A percentile compares a stretch with the other conserved stretches of the same genome.
These are phyloP conservation scores for Boletus sp. DNA, from an alignment of 768 basidiomycete genomes.

Conservation along the genomic window DNA sequence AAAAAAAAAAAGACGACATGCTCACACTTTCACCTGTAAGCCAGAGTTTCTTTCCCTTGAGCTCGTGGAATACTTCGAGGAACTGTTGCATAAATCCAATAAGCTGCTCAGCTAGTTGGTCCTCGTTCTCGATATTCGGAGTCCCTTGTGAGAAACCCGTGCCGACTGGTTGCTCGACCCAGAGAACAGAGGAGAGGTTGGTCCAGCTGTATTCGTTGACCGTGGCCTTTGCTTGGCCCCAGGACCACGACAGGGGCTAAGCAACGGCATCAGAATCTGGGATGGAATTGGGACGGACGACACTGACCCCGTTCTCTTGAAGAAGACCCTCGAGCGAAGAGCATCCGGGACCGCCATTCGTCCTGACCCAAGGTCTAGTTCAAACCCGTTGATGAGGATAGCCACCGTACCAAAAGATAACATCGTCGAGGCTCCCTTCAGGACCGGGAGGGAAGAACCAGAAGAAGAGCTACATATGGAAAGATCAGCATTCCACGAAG, in stretches of 20 bases:
- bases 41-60: conserved; percentile 71
- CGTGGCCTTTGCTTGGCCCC: conserved; percentile 60
- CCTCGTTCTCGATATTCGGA: conserved; percentile 58
- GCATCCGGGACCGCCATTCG: conserved; percentile 79
- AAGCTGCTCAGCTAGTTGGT: conserved; percentile 53
- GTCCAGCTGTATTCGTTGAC: conserved; percentile 74
- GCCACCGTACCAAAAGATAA: conserved; percentile 62
- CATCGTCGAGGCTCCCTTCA: conserved; percentile 63
- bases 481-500: neutral
- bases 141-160: conserved; percentile 73
- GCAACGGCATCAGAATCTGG: conserved; percentile 1
- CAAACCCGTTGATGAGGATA: neutral
- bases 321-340: conserved; percentile 68
- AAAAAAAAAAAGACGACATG: neutral
- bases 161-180: conserved; percentile 77
- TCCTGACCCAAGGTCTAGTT: conserved; percentile 40
- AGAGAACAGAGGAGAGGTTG: conserved; percentile 70
- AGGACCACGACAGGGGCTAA: conserved; percentile 66
- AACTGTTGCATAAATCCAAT: conserved; percentile 69
- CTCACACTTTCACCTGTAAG: conserved; percentile 73
- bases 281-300: conserved; percentile 16
- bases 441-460: conserved; percentile 84
- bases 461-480: conserved; percentile 60
- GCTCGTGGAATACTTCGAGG: conserved; percentile 66
- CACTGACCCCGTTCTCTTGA: conserved; percentile 69